Evolutionary conservation across 2,329 filamentous ascomycete genomes (phyloP), one percentile per base, ranked within the genome.

Genomic region (Penicillium janthinellum): DNA sequence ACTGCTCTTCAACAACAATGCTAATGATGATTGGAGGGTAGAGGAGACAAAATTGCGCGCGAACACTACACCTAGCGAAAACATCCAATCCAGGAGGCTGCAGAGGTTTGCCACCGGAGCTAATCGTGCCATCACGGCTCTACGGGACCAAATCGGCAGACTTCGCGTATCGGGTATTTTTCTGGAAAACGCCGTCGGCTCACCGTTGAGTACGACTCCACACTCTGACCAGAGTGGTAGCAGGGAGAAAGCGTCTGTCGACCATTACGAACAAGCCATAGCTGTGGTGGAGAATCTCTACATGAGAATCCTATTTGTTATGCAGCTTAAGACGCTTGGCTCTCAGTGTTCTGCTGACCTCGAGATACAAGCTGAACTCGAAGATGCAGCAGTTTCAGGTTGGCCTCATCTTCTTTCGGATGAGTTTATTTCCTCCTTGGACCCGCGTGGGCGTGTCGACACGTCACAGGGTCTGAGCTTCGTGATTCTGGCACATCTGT

Each of bases 401-500:
- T 69, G 66, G 67, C 64, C 67, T 2, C 1, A 48, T 5, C 22
- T 59, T 28, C n/a, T 69, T 3, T 42, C 63, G 1, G 44, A 54
- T 2, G 35, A 5, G 1, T 69, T 69, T 11, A 56, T 69, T 1
- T 51, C 48, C 5, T 57, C 58, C 2, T 39, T 69, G 4, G 49
- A 63, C 2, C 37, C 42, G 2, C 20, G 58, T 6, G 11, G 42
- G 4, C 8, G 25, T n/a, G 7, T 56, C 1, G 54, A 42, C 0
- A 39, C 41, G 1, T 2, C 37, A 1, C 44, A 41, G 4, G 63
- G 55, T 1, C 20, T 62, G 0, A 65, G 62, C 1, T 66, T 59
- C 17, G 38, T 51, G 1, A 66, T 67, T 10, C 44, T 69, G 4
- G 66, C 62, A 6, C 62, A 69, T 39, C 56, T 69, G 5, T 66